Evolutionary conservation across 305 asterid species (phyloP), one percentile per base, ranked within the genome.

Genomic region (Solanum hybrid): DNA sequence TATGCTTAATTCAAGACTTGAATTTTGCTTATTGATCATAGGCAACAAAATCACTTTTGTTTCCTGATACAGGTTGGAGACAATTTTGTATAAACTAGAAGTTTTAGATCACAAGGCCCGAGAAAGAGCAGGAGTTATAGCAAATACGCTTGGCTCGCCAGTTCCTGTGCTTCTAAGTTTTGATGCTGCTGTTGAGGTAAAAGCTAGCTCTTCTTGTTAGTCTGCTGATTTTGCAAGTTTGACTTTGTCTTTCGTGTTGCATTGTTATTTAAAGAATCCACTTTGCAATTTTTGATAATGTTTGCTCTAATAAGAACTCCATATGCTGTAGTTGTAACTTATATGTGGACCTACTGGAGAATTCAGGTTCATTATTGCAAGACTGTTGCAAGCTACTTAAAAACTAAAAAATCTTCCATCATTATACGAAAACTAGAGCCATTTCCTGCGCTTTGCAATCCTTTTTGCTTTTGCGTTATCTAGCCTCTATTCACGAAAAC

Each of bases 181-280:
- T 91, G 98, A 95, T 94, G 99, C 99, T 90, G 99, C 99, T 90
- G 97, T 93, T 89, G 99, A 98, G 99, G 99, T 98, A 91, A 92
- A 88, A 92, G 35, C n/a, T 85, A 85, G 27, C 45, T 85, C 42
- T 56, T 85, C 45, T 32, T 85, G 88, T 56, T 22, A 56, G 88
- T 85, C 32, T 35, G 37, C 11, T 85, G 22, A 51, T 85, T 31
- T 85, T 85, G 45, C 45, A 31, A 72, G 76, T 85, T 85, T 85
- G 45, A 56, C 88, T 31, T 56, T 32, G 51, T 60, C 86, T 40
- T 40, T 26, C 2, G 32, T 85, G 88, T 85, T 85, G 51, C 88
- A 31, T 85, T 51, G 75, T 51, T 31, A 31, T 31, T 31, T 31
- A 31, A 31, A 31, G 4, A 31, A 31, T 51, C 45, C 27, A 85